Evolutionary conservation across 2,329 filamentous ascomycete genomes (phyloP).

Genomic region (Colletotrichum orbiculare): DNA sequence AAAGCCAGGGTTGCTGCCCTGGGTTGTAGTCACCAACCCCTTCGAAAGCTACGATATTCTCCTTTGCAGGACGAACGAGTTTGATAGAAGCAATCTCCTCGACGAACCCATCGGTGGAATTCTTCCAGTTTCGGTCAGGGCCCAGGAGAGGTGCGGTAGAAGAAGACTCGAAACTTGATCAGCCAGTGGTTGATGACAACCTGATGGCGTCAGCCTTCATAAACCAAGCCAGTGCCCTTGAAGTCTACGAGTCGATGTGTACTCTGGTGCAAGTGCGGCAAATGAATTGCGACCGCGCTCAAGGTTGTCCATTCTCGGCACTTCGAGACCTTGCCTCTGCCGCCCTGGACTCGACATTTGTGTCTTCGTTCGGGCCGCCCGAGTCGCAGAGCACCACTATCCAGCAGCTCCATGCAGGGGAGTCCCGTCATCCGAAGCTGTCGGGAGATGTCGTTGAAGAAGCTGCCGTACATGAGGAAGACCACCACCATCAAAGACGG

Average conservation of each 20-base stretch:
- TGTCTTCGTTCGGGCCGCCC: conserved; percentile 42
- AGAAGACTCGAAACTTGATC: conserved; percentile 46
- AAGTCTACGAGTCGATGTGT: conserved; percentile 39
- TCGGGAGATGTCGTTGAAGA: not conserved
- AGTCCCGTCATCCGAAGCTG: not conserved
- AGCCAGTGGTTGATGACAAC: conserved; percentile 39
- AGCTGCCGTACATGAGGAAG: conserved; percentile 43
- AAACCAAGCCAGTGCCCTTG: conserved; percentile 44
- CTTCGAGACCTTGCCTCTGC: conserved; percentile 43
- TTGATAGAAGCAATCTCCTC: conserved; percentile 53
- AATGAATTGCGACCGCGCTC: conserved; percentile 43
- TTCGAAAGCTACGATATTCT: conserved; percentile 52
- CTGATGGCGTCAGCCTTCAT: conserved; percentile 50
- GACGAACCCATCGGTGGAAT: conserved; percentile 45
- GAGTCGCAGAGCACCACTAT: conserved; percentile 41
- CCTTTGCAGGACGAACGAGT: conserved; percentile 53
- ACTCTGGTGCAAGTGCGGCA: conserved; percentile 49
- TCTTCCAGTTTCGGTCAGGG: conserved; percentile 43
- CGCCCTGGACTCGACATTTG: conserved; percentile 46
- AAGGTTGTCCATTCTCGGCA: conserved; percentile 27
- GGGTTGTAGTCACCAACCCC: conserved; percentile 52
- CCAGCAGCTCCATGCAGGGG: conserved; percentile 39
- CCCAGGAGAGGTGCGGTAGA: conserved; percentile 45
- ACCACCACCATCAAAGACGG: conserved; percentile 45
- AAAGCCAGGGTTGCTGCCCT: conserved; percentile 52